A percentile compares a stretch with the other conserved stretches of the same genome.
Evolutionary conservation across 352 stramenopile genomes (phyloP).

Genomic region (Thalassiosira ordinaria): DNA sequence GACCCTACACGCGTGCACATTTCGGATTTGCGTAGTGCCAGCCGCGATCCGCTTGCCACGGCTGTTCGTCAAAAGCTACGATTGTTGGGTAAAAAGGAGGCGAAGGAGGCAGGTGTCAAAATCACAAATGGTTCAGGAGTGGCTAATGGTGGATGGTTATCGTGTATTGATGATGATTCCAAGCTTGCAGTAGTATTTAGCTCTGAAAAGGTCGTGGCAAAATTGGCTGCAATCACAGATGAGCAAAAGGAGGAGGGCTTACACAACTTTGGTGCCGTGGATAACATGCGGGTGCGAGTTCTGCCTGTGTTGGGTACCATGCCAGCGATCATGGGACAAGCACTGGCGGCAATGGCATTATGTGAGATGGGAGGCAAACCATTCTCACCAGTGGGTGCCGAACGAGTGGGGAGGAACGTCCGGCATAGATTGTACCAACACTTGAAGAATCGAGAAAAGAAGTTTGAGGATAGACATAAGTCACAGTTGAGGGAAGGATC

Average conservation of each 20-base stretch:
- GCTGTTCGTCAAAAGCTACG: conserved; percentile 95
- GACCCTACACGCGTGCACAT: conserved; percentile 97
- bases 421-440: conserved; percentile 81
- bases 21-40: conserved; percentile 92
- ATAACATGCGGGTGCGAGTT: conserved; percentile 96
- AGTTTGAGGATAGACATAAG: conserved; percentile 47
- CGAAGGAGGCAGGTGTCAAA: conserved; percentile 20
- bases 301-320: conserved; percentile 95
- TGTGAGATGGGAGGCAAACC: conserved; percentile 92
- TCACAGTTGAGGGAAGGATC: conserved; percentile 24
- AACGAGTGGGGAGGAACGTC: conserved; percentile 79
- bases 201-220: conserved; percentile 96
- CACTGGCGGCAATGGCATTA: conserved; percentile 93
- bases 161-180: conserved; percentile 75
- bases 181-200: conserved; percentile 79
- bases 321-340: conserved; percentile 97
- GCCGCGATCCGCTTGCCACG: conserved; percentile 93
- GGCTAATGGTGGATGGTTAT: conserved; percentile 44
- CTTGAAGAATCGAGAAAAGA: conserved; percentile 72
- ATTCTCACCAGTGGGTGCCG: conserved; percentile 83
- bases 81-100: conserved; percentile 86
- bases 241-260: conserved; percentile 87
- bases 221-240: conserved; percentile 93
- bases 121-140: conserved; percentile 40
- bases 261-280: conserved; percentile 93